Evolutionary conservation across 768 basidiomycete species (phyloP), one percentile per base, ranked within the genome.

Genomic region (Peribolospora kevripleyi): DNA sequence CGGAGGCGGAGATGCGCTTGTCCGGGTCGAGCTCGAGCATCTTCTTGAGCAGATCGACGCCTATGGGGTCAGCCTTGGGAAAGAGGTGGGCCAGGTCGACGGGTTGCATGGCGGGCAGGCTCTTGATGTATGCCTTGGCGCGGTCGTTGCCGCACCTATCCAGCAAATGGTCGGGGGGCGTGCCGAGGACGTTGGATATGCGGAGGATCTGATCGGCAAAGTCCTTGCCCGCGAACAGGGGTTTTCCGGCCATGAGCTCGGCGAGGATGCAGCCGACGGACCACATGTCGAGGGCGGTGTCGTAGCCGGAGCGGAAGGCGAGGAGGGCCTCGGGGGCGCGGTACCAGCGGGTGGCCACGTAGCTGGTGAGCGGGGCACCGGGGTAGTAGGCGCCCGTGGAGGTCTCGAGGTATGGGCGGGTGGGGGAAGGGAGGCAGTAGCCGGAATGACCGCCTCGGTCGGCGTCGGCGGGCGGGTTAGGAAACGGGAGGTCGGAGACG

Each of bases 281-380:
- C 25, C 25, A 25, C 25, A 25, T 25, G 25, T 25, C 25, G 91
- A 88, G 0, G 87, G 63, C 81, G 71, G 87, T 87, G 54, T 86
- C 88, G 69, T 93, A 93, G 65, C 88, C 82, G 65, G 25, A 25
- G 25, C 88, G 87, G 73, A 91, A 91, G 7, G 8, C 25, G 52
- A 95, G 74, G 90, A 95, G 93, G 69, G 93, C 87, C 66, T 95
- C 90, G 0, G 90, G 90, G 0, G 90, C 90, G 47, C 90, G 79
- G 64, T 93, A 95, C 90, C 90, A 95, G 61, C 90, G 75, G 14
- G 90, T 93, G 2, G 88, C 88, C 48, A 95, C 90, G 63, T 87
- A 87, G 76, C 13, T 13, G 13, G 43, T 45, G 25, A 25, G 25
- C 25, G 25, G 25, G 25, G 25, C 25, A 1, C 25, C 25, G 25